phyloP scores from a whole-genome alignment of 1,284 basidiomycete genomes.

The Cryptococcus neoformans region DNA sequence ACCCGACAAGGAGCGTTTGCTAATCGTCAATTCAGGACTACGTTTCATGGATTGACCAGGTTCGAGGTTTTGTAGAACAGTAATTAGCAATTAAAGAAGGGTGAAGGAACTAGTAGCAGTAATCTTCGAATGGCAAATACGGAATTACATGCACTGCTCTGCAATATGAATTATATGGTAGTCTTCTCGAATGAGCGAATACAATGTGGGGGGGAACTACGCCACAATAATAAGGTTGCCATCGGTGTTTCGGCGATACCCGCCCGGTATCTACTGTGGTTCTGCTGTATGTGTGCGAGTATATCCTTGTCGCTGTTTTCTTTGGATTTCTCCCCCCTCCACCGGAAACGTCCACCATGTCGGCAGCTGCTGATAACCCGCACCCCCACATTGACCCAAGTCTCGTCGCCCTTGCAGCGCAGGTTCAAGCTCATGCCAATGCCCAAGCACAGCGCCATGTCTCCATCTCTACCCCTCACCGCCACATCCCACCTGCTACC shows the following conservation, averaged over 20 bases:
- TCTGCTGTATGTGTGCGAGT: no score
- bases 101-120: no score
- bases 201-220: no score
- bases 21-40: constrained; percentile 65
- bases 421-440: constrained; percentile 13
- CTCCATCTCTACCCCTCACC: background rate
- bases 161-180: no score
- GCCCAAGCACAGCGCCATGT: background rate
- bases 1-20: background rate
- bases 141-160: no score
- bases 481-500: background rate
- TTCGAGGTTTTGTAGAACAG: constrained; percentile 76
- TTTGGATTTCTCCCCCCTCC: constrained; percentile 6
- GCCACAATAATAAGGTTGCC: no score
- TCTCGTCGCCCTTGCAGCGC: constrained; percentile 11
- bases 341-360: constrained; percentile 12
- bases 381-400: constrained; percentile 9
- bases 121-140: no score
- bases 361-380: background rate
- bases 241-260: no score
- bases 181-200: no score
- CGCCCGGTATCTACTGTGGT: no score
- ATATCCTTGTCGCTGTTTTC: background rate
- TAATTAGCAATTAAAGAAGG: background rate
- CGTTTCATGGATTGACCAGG: constrained; percentile 78